Evolutionary conservation across 371 early-diverging fungal species (phyloP).

Genomic region (Lichtheimia hyalospora): DNA sequence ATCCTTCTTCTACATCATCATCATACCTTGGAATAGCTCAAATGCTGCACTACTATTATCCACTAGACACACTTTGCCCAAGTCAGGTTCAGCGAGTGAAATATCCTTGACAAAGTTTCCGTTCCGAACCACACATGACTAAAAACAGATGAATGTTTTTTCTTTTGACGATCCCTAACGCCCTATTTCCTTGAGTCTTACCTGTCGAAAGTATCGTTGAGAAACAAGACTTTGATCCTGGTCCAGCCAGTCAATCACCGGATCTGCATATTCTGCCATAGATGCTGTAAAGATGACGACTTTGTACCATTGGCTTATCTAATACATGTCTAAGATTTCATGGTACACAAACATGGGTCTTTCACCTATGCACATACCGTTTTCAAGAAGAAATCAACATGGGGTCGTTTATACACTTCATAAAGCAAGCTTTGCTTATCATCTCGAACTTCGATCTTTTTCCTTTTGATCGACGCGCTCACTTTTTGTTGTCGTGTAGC

Average conservation of each 20-base stretch:
- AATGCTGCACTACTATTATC: slow-evolving; percentile 92
- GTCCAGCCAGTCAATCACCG: slow-evolving; percentile 96
- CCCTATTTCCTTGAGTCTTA: slow-evolving; percentile 16
- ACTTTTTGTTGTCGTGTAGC: slow-evolving; percentile 14
- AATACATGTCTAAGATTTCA: neutral
- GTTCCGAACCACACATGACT: slow-evolving; percentile 71
- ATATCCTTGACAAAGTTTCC: slow-evolving; percentile 91
- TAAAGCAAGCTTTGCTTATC: slow-evolving; percentile 90
- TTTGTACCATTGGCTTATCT: slow-evolving; percentile 95
- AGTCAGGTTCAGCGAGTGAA: slow-evolving; percentile 75
- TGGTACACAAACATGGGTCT: neutral
- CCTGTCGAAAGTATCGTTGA: slow-evolving; percentile 85
- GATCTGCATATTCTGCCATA: slow-evolving; percentile 96
- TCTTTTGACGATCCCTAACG: neutral
- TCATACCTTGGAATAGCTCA: slow-evolving; percentile 77
- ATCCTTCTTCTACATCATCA: neutral
- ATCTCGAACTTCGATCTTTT: slow-evolving; percentile 84
- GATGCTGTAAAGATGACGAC: slow-evolving; percentile 98
- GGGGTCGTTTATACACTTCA: slow-evolving; percentile 95
- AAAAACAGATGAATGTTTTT: no score
- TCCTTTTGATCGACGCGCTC: slow-evolving; percentile 32
- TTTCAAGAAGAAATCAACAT: slow-evolving; percentile 91
- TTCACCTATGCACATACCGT: slow-evolving; percentile 54
- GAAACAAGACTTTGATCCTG: slow-evolving; percentile 73
- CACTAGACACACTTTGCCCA: slow-evolving; percentile 86